Conservation (phyloP, 805 yeast species). For the Kazachstania africana region DNA sequence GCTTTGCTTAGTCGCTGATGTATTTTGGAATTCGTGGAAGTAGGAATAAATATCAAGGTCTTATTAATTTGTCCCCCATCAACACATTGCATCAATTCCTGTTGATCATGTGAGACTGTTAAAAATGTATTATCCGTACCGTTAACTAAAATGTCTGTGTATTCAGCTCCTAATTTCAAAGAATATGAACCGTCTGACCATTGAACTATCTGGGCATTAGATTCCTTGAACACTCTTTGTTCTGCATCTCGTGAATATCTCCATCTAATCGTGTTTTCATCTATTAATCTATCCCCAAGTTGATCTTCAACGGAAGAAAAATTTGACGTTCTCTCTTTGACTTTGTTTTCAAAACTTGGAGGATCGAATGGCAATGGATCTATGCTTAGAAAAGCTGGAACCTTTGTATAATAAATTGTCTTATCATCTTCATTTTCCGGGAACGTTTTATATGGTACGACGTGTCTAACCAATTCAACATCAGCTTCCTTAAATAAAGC, state of each 20-base stretch:
- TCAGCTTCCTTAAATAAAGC: conserved; percentile 25
- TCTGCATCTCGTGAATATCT: conserved; percentile 71
- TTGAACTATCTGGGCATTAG: conserved; percentile 79
- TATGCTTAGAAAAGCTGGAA: conserved; percentile 74
- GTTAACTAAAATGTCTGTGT: conserved; percentile 63
- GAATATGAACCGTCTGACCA: conserved; percentile 93
- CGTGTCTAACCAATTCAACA: conserved; percentile 30
- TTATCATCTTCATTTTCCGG: conserved; percentile 22
- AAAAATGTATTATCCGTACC: conserved; percentile 62
- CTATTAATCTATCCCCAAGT: conserved; percentile 53
- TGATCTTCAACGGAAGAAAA: conserved; percentile 33
- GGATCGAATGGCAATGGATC: conserved; percentile 87
- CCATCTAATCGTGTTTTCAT: conserved; percentile 89
- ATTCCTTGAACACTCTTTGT: conserved; percentile 62
- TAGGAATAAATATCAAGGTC: conserved; percentile 68
- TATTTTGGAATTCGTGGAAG: conserved; percentile 78
- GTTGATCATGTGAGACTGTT: conserved; percentile 57
- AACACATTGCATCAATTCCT: conserved; percentile 50
- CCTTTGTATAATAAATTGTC: conserved; percentile 39
- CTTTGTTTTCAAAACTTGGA: conserved; percentile 43
- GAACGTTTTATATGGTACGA: conserved; percentile 35
- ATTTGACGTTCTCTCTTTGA: conserved; percentile 27
- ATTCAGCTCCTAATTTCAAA: conserved; percentile 75
- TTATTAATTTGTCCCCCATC: conserved; percentile 55
- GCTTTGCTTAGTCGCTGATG: conserved; percentile 72